Conservation (phyloP, 75 land plant genomes). For the Azolla pinnata region DNA sequence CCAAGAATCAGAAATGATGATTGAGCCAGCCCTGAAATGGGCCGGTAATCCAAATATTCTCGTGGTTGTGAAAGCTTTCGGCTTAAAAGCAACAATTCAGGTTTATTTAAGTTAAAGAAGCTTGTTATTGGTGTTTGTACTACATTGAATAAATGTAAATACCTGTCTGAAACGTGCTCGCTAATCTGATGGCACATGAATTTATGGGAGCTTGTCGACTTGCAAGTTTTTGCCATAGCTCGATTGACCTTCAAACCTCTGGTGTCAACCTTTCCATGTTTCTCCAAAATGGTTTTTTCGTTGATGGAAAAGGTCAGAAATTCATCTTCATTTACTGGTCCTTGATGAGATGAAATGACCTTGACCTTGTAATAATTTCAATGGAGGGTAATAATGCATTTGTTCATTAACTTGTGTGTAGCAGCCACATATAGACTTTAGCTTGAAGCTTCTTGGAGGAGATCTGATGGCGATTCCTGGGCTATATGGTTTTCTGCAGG, state of each 20-base stretch:
- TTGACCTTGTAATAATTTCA: too few species aligned
- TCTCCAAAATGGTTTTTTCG: slow-evolving; percentile 80
- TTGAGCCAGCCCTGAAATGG: slow-evolving; percentile 77
- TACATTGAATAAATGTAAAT: neutral
- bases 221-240: slow-evolving; percentile 94
- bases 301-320: slow-evolving; percentile 99
- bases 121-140: slow-evolving; percentile 1
- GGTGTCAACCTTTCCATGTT: slow-evolving; percentile 90
- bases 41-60: slow-evolving; percentile 81
- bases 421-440: slow-evolving; percentile 90
- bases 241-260: slow-evolving; percentile 90
- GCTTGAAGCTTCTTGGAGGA: slow-evolving; percentile 76
- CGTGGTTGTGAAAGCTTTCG: slow-evolving; percentile 49
- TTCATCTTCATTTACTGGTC: too few species aligned
- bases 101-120: too few species aligned
- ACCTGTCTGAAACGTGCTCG: neutral
- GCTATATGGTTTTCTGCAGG: slow-evolving; percentile 51
- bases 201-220: slow-evolving; percentile 64
- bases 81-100: slow-evolving; percentile 52
- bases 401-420: neutral
- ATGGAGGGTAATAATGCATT: neutral
- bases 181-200: neutral
- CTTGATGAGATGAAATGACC: too few species aligned
- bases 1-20: slow-evolving; percentile 69
- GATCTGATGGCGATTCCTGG: slow-evolving; percentile 96